Evolutionary conservation across 257 asterid genomes (phyloP).

Genomic region (Nicotiana undulata): DNA sequence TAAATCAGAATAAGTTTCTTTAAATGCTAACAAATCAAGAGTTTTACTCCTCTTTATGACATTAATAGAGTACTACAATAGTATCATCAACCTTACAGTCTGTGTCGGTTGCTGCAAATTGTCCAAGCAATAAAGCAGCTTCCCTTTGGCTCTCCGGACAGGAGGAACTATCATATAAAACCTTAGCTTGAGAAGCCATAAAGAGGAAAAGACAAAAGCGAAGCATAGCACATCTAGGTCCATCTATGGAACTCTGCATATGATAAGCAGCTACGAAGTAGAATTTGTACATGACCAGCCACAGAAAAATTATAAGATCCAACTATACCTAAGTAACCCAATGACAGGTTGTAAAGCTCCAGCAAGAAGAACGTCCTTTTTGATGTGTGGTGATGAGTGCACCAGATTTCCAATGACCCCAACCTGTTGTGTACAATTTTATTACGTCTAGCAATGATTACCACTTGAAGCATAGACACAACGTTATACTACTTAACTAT

Average conservation of each 20-base stretch:
- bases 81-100: conserved; percentile 85
- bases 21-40: neutral
- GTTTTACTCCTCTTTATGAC: neutral
- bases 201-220: neutral
- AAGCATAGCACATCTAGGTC: neutral
- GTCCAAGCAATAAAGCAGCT: conserved; percentile 98
- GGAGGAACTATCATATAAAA: conserved; percentile 54
- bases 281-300: neutral
- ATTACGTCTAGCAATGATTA: neutral
- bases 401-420: conserved; percentile 98
- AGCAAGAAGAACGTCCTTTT: conserved; percentile 90
- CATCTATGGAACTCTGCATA: neutral
- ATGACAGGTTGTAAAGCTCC: conserved; percentile 99
- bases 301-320: conserved; percentile 4
- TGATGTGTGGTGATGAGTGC: conserved; percentile 93
- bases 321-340: conserved; percentile 76
- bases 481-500: conserved; percentile 5
- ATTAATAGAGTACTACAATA: conserved; percentile 3
- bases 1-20: neutral
- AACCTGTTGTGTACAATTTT: conserved; percentile 51
- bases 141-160: conserved; percentile 99
- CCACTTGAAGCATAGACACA: neutral
- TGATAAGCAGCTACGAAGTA: neutral
- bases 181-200: neutral
- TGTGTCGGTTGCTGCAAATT: conserved; percentile 97